Evolutionary conservation across 257 asterid genomes (phyloP).

Genomic region (Mentha longifolia): DNA sequence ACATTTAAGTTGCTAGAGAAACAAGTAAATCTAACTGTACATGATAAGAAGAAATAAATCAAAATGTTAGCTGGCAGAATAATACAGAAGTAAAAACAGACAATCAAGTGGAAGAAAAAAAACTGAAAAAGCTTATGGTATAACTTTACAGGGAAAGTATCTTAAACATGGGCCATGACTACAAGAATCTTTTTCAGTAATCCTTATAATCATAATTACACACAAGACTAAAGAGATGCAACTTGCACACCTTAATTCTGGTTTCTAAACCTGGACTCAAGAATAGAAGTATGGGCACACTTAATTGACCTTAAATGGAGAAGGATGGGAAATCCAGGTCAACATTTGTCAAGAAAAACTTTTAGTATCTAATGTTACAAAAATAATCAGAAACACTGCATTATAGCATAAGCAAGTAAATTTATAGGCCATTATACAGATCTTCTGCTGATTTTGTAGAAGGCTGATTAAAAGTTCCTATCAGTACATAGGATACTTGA

Average conservation of each 20-base stretch:
- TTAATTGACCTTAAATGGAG: background rate
- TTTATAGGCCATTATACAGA: background rate
- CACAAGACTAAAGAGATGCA: conserved; percentile 7
- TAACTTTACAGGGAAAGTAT: background rate
- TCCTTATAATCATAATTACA: background rate
- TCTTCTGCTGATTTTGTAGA: background rate
- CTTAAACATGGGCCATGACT: conserved; percentile 3
- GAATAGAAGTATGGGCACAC: background rate
- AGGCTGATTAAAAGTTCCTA: background rate
- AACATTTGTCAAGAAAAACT: background rate
- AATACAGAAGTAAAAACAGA: conserved; percentile 6
- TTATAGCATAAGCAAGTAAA: background rate
- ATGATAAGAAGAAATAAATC: background rate
- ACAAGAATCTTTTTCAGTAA: background rate
- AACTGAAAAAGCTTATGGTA: conserved; percentile 9
- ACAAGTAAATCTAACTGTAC: background rate
- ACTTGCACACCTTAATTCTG: conserved; percentile 3
- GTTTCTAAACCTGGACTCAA: background rate
- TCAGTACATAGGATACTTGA: conserved; percentile 25
- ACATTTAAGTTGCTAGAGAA: conserved; percentile 9
- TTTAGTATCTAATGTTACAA: background rate
- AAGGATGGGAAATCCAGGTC: background rate
- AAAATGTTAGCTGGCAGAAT: background rate
- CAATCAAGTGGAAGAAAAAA: conserved; percentile 12
- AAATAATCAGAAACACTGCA: background rate